Percentiles rank a stretch among this genome's conserved stretches.
Conservation (phyloP, 768 basidiomycete species). For the Lactarius evosmus region DNA sequence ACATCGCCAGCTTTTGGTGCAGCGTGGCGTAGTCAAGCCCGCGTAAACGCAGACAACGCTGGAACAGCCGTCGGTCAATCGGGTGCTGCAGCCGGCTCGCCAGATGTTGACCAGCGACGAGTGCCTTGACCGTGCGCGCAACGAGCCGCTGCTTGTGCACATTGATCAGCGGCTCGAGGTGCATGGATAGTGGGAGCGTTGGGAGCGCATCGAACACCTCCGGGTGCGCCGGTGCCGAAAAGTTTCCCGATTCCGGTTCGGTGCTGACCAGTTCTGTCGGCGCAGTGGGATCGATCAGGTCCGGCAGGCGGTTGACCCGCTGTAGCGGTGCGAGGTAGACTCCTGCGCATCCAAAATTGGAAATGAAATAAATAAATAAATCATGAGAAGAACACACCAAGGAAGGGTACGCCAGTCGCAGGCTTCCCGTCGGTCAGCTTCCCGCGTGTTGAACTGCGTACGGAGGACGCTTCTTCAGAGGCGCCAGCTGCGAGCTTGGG, state of each 20-base stretch:
- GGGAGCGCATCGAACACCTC: constrained; percentile 75
- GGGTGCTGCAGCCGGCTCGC: constrained; percentile 68
- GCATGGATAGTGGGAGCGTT: constrained; percentile 70
- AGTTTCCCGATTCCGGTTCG: constrained; percentile 57
- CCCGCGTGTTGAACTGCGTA: constrained; percentile 35
- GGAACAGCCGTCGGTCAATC: constrained; percentile 73
- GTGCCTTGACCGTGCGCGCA: constrained; percentile 72
- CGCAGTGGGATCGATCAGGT: constrained; percentile 79
- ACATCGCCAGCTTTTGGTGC: constrained; percentile 45
- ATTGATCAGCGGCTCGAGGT: constrained; percentile 82
- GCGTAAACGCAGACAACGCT: constrained; percentile 67
- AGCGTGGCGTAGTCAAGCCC: constrained; percentile 58
- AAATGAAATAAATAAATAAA: too few relatives aligned
- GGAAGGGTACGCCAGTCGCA: constrained; percentile 74
- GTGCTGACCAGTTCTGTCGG: constrained; percentile 65
- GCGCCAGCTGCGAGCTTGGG: constrained; percentile 56
- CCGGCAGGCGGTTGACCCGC: constrained; percentile 63
- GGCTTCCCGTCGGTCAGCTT: constrained; percentile 44
- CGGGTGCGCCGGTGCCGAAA: constrained; percentile 68
- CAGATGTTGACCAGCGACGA: constrained; percentile 81
- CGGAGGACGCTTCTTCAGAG: constrained; percentile 48
- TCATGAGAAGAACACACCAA: too few relatives aligned
- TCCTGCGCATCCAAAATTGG: constrained; percentile 43
- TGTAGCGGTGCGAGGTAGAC: constrained; percentile 73
- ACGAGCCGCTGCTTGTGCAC: constrained; percentile 85